Evolutionary conservation across 192 early-diverging fungal genomes (phyloP).

Genomic region (Coemansia sp.): DNA sequence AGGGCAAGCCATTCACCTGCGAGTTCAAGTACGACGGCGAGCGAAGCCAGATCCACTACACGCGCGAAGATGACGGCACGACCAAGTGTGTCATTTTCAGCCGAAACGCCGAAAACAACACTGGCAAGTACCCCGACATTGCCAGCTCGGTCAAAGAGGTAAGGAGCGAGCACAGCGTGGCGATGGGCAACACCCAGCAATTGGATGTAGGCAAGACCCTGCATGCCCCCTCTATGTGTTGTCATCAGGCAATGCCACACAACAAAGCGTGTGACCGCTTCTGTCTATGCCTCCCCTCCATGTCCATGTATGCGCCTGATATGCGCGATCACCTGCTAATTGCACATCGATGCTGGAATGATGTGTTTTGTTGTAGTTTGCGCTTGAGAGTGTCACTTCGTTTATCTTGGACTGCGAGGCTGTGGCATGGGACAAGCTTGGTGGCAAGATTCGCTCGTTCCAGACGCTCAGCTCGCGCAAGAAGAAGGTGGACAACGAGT

Average conservation of each 20-base stretch:
- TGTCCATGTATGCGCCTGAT: not conserved
- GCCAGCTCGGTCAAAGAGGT: constrained; percentile 72
- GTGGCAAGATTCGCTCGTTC: constrained; percentile 90
- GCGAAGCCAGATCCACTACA: constrained; percentile 88
- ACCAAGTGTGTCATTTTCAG: constrained; percentile 74
- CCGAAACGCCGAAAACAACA: constrained; percentile 94
- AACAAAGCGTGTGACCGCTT: not conserved
- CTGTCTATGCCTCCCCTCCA: not conserved
- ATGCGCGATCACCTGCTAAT: not conserved
- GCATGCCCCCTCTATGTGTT: not conserved
- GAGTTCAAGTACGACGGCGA: constrained; percentile 99
- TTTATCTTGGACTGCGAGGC: constrained; percentile 99
- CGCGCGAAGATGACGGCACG: constrained; percentile 62
- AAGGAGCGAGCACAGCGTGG: constrained; percentile 5
- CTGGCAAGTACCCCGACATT: constrained; percentile 91
- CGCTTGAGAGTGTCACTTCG: constrained; percentile 61
- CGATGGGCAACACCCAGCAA: not conserved
- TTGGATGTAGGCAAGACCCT: not conserved
- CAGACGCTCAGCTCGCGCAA: constrained; percentile 95
- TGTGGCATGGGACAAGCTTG: constrained; percentile 94
- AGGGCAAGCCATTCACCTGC: constrained; percentile 89
- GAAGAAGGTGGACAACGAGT: constrained; percentile 87
- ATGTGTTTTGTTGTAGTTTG: constrained; percentile 23
- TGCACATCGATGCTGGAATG: not conserved
- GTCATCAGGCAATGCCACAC: not conserved